These are phyloP conservation scores for Petunia axillaris DNA, from an alignment of 257 asterid species.

Conservation along the genomic window DNA sequence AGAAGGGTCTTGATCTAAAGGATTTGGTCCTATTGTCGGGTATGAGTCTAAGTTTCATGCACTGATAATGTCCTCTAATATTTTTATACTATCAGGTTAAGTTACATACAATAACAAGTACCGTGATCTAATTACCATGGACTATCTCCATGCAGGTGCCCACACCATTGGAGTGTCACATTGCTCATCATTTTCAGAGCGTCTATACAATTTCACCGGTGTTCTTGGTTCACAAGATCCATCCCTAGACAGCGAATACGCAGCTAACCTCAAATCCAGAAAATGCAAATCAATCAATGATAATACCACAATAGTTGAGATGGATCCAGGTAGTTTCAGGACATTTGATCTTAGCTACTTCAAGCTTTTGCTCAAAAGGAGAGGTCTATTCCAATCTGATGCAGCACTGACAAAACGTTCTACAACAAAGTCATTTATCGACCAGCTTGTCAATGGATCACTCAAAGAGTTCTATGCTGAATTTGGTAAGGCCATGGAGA, in stretches of 20 bases:
- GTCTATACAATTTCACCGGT: constrained; percentile 62
- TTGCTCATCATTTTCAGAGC: constrained; percentile 54
- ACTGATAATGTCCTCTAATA: neutral
- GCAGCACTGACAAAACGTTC: constrained; percentile 36
- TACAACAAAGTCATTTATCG: neutral
- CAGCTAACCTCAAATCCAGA: constrained; percentile 19
- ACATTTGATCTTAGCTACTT: constrained; percentile 46
- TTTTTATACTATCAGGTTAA: neutral
- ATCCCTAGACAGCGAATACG: constrained; percentile 46
- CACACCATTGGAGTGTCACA: constrained; percentile 65
- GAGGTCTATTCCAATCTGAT: constrained; percentile 60
- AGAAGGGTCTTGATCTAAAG: constrained; percentile 51
- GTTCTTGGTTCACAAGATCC: constrained; percentile 52
- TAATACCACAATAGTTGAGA: constrained; percentile 40
- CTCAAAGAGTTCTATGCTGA: neutral
- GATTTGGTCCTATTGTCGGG: constrained; percentile 55
- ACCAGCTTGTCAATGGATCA: constrained; percentile 2
- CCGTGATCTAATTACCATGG: too few species aligned
- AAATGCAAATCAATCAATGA: constrained; percentile 22
- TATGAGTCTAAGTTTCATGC: constrained; percentile 20
- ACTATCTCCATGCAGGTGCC: constrained; percentile 40
- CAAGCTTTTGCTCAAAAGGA: constrained; percentile 32
- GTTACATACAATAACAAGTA: neutral
- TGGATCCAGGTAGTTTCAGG: constrained; percentile 53
- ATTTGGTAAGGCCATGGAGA: constrained; percentile 24